These are phyloP conservation scores for Tylopilus rubrobrunneus DNA, from an alignment of 768 basidiomycete genomes.

Conservation along the genomic window DNA sequence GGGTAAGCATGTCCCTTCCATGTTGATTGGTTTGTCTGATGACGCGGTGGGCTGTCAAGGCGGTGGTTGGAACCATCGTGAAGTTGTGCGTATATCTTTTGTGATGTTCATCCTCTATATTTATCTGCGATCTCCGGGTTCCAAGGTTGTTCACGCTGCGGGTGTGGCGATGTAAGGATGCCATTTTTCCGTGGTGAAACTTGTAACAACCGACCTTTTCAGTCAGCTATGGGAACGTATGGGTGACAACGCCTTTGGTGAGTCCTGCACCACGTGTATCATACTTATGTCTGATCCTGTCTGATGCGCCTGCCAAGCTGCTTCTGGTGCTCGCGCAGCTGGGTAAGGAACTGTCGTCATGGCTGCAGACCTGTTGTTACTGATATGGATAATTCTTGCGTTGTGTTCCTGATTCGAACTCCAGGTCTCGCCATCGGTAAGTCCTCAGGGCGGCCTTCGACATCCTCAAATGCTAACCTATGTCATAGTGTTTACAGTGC, in stretches of 20 bases:
- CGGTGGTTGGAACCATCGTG: conserved; percentile 52
- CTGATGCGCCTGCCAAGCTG: conserved; percentile 30
- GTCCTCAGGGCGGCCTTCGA: conserved; percentile 2
- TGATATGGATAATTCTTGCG: not conserved
- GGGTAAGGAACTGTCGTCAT: conserved; percentile 30
- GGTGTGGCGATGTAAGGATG: conserved; percentile 55
- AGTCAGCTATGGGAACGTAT: conserved; percentile 56
- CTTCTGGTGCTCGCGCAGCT: conserved; percentile 48
- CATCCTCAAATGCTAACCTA: not conserved
- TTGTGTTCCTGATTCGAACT: conserved; percentile 2
- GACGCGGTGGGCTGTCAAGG: conserved; percentile 28
- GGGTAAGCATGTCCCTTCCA: conserved; percentile 23
- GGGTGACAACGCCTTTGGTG: conserved; percentile 45
- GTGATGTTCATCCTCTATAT: not conserved
- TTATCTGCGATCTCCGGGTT: not conserved
- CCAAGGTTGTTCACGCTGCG: conserved; percentile 53
- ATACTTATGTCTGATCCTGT: not conserved
- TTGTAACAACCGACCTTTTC: not conserved
- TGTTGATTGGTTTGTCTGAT: conserved; percentile 3
- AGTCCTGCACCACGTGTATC: conserved; percentile 12
- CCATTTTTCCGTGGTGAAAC: not conserved
- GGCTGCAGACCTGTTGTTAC: not conserved
- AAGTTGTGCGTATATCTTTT: conserved; percentile 41
- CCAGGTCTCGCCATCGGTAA: conserved; percentile 40
- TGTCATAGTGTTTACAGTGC: conserved; percentile 40